phyloP scores from a whole-genome alignment of 2,329 filamentous ascomycete genomes.

The Metarhizium album region DNA sequence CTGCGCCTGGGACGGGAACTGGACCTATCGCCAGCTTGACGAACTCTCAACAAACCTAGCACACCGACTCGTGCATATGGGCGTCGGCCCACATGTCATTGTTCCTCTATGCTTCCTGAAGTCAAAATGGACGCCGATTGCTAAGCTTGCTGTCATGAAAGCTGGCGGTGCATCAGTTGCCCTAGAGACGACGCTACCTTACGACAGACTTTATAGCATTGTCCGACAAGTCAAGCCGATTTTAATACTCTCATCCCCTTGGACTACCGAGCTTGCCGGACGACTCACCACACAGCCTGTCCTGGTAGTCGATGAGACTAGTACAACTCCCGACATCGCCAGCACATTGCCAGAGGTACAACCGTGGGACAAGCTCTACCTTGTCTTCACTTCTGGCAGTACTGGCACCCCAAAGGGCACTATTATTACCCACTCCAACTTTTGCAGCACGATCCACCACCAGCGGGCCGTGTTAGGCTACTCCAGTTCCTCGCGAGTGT shows the following conservation, averaged over 20 bases:
- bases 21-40: slow-evolving; percentile 14
- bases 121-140: slow-evolving; percentile 19
- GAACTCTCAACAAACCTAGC: slow-evolving; percentile 6
- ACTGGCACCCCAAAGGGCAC: slow-evolving; percentile 8
- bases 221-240: slow-evolving; percentile 8
- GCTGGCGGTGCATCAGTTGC: slow-evolving; percentile 14
- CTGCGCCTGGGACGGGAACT: slow-evolving; percentile 15
- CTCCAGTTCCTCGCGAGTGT: slow-evolving; percentile 3
- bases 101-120: slow-evolving; percentile 25
- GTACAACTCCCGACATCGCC: slow-evolving; percentile 7
- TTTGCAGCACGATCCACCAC: slow-evolving; percentile 5
- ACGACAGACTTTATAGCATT: slow-evolving; percentile 9
- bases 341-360: slow-evolving; percentile 5
- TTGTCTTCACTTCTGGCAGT: slow-evolving; percentile 12
- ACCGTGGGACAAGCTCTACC: slow-evolving; percentile 8
- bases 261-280: slow-evolving; percentile 2
- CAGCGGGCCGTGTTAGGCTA: slow-evolving; percentile 4
- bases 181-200: slow-evolving; percentile 9
- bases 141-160: slow-evolving; percentile 22
- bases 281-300: slow-evolving; percentile 9
- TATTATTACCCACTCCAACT: slow-evolving; percentile 9
- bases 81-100: slow-evolving; percentile 12
- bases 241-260: slow-evolving; percentile 11
- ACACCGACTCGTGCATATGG: slow-evolving; percentile 6
- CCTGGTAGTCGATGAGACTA: background rate